Conservation (phyloP, 495 filamentous ascomycete species). For the Xylaria cubensis region DNA sequence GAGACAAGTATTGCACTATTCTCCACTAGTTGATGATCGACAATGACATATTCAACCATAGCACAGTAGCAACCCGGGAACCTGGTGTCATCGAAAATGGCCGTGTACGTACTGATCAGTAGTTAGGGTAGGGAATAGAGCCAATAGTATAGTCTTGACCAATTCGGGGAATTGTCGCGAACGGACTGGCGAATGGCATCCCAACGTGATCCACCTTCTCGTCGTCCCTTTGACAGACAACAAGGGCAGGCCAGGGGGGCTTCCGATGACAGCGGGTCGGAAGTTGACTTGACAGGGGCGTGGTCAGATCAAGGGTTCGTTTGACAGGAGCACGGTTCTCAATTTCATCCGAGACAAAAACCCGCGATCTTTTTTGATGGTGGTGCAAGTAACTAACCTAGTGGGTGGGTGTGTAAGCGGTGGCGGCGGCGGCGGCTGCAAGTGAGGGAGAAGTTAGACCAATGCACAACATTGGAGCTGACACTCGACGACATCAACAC, state of each 20-base stretch:
- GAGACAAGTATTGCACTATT: neutral
- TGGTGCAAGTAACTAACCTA: neutral
- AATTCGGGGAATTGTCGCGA: slow-evolving; percentile 29
- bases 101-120: neutral
- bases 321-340: slow-evolving; percentile 28
- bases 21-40: slow-evolving; percentile 1
- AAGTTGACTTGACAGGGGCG: slow-evolving; percentile 24
- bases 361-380: neutral
- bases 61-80: slow-evolving; percentile 24
- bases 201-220: slow-evolving; percentile 11
- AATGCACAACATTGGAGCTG: slow-evolving; percentile 1
- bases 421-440: slow-evolving; percentile 5
- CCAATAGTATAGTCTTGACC: slow-evolving; percentile 15
- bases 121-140: neutral
- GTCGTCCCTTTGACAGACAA: neutral
- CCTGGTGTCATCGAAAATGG: slow-evolving; percentile 19
- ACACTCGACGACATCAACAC: neutral
- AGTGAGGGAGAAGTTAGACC: neutral
- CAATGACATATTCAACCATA: slow-evolving; percentile 10
- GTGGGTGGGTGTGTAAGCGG: neutral
- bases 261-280: slow-evolving; percentile 28
- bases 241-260: slow-evolving; percentile 16
- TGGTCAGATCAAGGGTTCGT: slow-evolving; percentile 25
- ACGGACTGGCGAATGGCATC: slow-evolving; percentile 13
- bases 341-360: slow-evolving; percentile 16